Evolutionary conservation across 1,284 basidiomycete genomes (phyloP).

Genomic region (Taiwanofungus camphoratus): DNA sequence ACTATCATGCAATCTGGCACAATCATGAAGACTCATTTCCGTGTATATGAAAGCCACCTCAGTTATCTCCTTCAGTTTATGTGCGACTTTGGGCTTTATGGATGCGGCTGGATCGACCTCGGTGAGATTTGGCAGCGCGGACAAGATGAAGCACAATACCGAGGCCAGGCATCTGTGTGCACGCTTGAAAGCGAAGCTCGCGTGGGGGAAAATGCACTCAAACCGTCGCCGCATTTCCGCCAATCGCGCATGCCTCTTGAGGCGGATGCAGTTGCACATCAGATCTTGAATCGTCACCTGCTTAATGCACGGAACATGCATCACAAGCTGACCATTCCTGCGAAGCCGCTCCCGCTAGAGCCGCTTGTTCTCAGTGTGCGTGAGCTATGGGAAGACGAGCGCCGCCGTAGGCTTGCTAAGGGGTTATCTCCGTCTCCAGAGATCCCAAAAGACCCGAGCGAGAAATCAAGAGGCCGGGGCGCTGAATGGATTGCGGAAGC

Average conservation of each 20-base stretch:
- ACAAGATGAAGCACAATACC: constrained; percentile 20
- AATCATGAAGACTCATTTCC: constrained; percentile 74
- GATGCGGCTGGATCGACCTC: constrained; percentile 86
- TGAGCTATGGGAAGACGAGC: constrained; percentile 95
- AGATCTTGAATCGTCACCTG: constrained; percentile 79
- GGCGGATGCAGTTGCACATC: constrained; percentile 75
- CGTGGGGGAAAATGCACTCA: constrained; percentile 24
- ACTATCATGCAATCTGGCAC: constrained; percentile 77
- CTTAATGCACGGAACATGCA: constrained; percentile 71
- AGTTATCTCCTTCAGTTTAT: constrained; percentile 90
- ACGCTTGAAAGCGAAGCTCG: constrained; percentile 7
- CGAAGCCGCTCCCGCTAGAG: constrained; percentile 48
- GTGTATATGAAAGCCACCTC: constrained; percentile 87
- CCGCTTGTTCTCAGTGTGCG: constrained; percentile 85
- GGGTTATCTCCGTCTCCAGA: constrained; percentile 68
- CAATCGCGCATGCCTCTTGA: constrained; percentile 77
- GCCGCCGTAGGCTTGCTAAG: constrained; percentile 55
- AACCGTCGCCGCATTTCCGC: constrained; percentile 50
- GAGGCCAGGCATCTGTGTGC: neutral
- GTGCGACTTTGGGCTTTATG: constrained; percentile 93
- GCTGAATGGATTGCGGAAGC: constrained; percentile 68
- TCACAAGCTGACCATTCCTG: constrained; percentile 60
- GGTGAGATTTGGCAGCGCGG: constrained; percentile 54
- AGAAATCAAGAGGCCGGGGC: constrained; percentile 47
- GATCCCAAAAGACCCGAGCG: constrained; percentile 60